Base-by-base conservation (phyloP, 768 basidiomycete species). In the Rhodotorula diobovata region DNA sequence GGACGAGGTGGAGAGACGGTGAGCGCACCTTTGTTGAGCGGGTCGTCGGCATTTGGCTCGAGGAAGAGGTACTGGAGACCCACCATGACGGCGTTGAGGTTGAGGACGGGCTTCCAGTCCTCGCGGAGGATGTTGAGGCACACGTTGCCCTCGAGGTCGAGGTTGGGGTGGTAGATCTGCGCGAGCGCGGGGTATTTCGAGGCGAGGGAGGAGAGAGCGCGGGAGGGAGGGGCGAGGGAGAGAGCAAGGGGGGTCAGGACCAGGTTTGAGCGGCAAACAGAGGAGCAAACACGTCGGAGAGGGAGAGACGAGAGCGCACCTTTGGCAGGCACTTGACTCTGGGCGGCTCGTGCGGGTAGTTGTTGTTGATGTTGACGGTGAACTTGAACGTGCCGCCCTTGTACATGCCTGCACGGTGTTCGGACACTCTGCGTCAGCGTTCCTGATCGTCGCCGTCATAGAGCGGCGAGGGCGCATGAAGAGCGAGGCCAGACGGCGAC, bases 61-160 rank as follows among this genome's bases (percentile, higher is more conserved):
- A 99, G 84, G 85, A 99, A 99, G 63, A 99, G 86, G 79, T 97
- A 99, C 81, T 99, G 96, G 67, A 99, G 81, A 46, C 96, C 96
- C 70, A 98, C 91, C 92, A 98, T 95, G 74, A 99, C 92, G 41
- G 94, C 91, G 80, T 93, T 97, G 63, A 99, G 84, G 81, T 97
- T 98, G 55, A 99, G 84, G 7, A 99, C 96, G 11, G 96, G 96
- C 79, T 99, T 99, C 96, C 96, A 99, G 82, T 99, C 96, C 83
- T 99, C 96, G 80, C 96, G 87, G 68, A 98, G 86, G 80, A 98
- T 97, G 82, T 98, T 98, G 77, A 99, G 81, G 83, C 96, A 99
- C 57, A 99, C 95, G 76, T 98, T 98, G 56, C 96, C 96, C 79
- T 97, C 93, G 48, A 96, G 85, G 81, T 99, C 96, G 63, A 99